Evolutionary conservation across 2,329 filamentous ascomycete genomes (phyloP).

Genomic region (Thelonectria discophora): DNA sequence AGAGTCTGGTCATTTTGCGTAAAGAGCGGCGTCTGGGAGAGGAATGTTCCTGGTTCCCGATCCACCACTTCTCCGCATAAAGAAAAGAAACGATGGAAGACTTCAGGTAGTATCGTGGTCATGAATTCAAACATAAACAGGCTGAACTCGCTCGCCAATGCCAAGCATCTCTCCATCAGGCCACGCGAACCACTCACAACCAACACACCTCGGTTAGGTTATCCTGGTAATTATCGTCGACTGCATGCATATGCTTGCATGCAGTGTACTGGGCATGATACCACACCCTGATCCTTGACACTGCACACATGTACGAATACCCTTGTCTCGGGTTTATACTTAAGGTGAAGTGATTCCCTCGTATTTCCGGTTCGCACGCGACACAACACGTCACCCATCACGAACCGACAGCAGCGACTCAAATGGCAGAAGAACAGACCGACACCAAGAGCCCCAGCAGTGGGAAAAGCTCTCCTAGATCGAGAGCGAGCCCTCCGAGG

Average conservation of each 20-base stretch:
- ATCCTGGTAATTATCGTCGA: background rate
- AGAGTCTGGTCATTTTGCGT: too few relatives aligned
- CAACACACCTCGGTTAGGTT: background rate
- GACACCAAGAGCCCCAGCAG: background rate
- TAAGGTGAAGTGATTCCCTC: background rate
- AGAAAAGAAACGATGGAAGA: too few relatives aligned
- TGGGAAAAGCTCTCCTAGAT: conserved; percentile 2
- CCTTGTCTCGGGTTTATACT: background rate
- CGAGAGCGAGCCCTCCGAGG: background rate
- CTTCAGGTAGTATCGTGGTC: too few relatives aligned
- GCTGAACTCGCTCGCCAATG: background rate
- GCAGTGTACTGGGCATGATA: background rate
- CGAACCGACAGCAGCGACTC: too few relatives aligned
- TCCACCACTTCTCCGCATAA: too few relatives aligned
- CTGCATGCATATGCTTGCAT: background rate
- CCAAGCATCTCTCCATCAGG: conserved; percentile 7
- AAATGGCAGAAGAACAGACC: background rate
- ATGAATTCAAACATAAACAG: background rate
- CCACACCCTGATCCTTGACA: background rate
- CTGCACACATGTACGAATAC: background rate
- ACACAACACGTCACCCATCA: background rate
- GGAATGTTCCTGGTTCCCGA: too few relatives aligned
- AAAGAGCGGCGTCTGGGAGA: too few relatives aligned
- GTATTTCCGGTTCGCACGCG: background rate
- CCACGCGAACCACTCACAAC: conserved; percentile 3